Conservation (phyloP, 495 filamentous ascomycete species). For the Lasiosphaeria miniovina region DNA sequence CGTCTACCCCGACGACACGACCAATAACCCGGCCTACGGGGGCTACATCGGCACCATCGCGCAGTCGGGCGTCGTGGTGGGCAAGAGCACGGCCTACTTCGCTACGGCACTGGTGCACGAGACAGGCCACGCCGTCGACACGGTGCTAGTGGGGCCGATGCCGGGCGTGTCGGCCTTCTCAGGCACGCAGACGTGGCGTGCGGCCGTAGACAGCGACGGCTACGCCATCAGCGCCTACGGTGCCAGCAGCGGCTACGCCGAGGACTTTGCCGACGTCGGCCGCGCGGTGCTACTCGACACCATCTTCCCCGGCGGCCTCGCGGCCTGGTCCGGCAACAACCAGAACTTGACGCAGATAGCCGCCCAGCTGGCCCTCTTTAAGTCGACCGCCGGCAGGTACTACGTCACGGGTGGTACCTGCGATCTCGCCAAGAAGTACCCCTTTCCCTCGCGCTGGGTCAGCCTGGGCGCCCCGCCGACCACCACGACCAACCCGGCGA, state of each 20-base stretch:
- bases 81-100: background rate
- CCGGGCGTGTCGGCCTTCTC: background rate
- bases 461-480: background rate
- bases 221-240: conserved; percentile 11
- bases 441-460: conserved; percentile 3
- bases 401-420: conserved; percentile 10
- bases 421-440: conserved; percentile 9
- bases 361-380: conserved; percentile 6
- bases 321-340: conserved; percentile 1
- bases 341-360: conserved; percentile 13
- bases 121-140: conserved; percentile 3
- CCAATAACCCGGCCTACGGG: background rate
- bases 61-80: background rate
- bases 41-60: background rate
- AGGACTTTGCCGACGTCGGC: conserved; percentile 13
- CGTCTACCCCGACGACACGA: conserved; percentile 2
- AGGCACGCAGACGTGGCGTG: background rate
- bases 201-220: background rate
- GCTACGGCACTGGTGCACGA: conserved; percentile 1
- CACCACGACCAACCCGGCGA: background rate
- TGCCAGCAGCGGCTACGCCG: background rate
- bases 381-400: conserved; percentile 8
- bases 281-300: conserved; percentile 10
- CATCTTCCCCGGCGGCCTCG: conserved; percentile 13
- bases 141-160: background rate